A percentile compares a stretch with the other conserved stretches of the same genome.
Evolutionary conservation across 306 rosid species (phyloP).

Genomic region (Rosa lucieae): DNA sequence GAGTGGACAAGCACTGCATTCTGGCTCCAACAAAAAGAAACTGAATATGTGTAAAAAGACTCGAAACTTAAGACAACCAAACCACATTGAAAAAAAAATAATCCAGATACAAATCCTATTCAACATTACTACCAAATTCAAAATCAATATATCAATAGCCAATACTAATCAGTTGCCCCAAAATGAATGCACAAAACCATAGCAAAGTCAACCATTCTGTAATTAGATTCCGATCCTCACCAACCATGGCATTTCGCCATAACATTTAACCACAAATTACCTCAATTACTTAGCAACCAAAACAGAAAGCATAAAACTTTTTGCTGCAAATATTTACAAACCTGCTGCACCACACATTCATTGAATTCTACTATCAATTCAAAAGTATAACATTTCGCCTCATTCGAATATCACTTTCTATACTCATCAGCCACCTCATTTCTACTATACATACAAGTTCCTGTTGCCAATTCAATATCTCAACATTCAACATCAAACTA

Average conservation of each 20-base stretch:
- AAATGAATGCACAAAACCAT: no score
- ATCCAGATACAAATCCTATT: background rate
- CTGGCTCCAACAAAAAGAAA: conserved; percentile 99
- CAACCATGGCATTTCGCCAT: background rate
- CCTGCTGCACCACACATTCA: background rate
- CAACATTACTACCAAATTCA: background rate
- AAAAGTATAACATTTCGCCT: background rate
- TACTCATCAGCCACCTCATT: background rate
- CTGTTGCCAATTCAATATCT: no score
- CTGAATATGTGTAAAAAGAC: conserved; percentile 93
- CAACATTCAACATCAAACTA: background rate
- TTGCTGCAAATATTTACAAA: background rate
- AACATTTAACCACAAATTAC: background rate
- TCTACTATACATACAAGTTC: no score
- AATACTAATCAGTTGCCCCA: no score
- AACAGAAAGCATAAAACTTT: background rate
- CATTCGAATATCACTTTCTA: background rate
- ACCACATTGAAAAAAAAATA: conserved; percentile 11
- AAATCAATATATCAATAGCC: background rate
- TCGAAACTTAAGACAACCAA: conserved; percentile 45
- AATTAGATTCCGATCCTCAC: background rate
- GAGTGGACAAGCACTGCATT: conserved; percentile 83
- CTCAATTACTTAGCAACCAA: background rate
- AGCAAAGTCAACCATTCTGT: no score
- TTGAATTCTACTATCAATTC: background rate